A percentile compares a stretch with the other conserved stretches of the same genome.
These are phyloP conservation scores for Apiotrichum siamense DNA, from an alignment of 1,284 basidiomycete genomes.

Conservation along the genomic window DNA sequence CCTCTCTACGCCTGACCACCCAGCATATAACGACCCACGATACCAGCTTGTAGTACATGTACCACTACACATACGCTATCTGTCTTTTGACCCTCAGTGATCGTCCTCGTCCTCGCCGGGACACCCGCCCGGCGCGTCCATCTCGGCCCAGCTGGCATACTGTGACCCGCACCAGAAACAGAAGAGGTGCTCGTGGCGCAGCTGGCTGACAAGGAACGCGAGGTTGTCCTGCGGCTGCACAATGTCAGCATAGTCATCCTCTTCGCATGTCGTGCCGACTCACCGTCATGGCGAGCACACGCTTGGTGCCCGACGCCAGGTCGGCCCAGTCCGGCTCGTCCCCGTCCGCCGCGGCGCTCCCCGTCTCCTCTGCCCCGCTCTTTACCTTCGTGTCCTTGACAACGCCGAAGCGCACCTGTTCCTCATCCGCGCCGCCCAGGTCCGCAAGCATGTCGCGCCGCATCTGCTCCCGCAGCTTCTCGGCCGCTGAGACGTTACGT, in stretches of 20 bases:
- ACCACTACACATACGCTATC: background rate
- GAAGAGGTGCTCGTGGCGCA: slow-evolving; percentile 43
- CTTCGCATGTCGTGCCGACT: slow-evolving; percentile 16
- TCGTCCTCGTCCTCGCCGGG: slow-evolving; percentile 47
- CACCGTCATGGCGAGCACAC: slow-evolving; percentile 43
- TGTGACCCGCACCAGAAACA: slow-evolving; percentile 46
- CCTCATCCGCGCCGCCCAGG: slow-evolving; percentile 20
- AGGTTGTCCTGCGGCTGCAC: slow-evolving; percentile 38
- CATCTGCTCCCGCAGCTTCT: slow-evolving; percentile 40
- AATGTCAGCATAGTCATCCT: background rate
- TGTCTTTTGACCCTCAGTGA: slow-evolving; percentile 22
- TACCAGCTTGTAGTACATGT: background rate
- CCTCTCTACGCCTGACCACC: background rate
- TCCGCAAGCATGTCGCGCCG: slow-evolving; percentile 39
- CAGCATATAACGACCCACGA: background rate
- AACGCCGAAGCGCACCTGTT: slow-evolving; percentile 17
- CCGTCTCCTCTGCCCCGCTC: slow-evolving; percentile 4
- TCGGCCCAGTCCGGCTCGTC: slow-evolving; percentile 29
- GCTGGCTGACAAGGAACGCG: slow-evolving; percentile 36
- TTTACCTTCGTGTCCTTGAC: slow-evolving; percentile 5
- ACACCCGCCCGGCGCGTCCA: slow-evolving; percentile 45
- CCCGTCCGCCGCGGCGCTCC: slow-evolving; percentile 13
- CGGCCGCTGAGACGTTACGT: slow-evolving; percentile 32
- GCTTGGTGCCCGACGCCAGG: slow-evolving; percentile 34
- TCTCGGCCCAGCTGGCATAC: slow-evolving; percentile 40